Conservation (phyloP, 2,329 filamentous ascomycete genomes). For the Conoideocrella luteorostrata region DNA sequence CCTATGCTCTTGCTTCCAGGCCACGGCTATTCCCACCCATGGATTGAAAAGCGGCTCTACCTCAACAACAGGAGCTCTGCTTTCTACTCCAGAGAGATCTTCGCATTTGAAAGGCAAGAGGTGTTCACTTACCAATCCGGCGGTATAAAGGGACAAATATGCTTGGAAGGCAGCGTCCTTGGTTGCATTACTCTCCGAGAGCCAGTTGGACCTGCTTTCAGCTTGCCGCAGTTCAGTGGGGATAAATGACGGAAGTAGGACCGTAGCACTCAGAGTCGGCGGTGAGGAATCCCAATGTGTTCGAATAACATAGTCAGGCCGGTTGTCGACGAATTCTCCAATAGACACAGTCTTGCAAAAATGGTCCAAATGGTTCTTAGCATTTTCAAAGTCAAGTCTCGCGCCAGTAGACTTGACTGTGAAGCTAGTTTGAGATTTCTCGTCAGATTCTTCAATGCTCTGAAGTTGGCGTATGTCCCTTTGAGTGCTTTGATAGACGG, state of each 20-base stretch:
- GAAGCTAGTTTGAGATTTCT: constrained; percentile 21
- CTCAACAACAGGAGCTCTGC: constrained; percentile 26
- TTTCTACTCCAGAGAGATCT: constrained; percentile 32
- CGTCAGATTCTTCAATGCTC: constrained; percentile 38
- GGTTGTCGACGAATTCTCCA: constrained; percentile 53
- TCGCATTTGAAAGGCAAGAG: constrained; percentile 57
- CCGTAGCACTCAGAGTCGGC: constrained; percentile 45
- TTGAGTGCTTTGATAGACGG: constrained; percentile 59
- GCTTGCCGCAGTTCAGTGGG: constrained; percentile 33
- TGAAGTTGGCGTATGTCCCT: constrained; percentile 41
- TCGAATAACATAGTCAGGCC: constrained; percentile 61
- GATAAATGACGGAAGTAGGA: constrained; percentile 66
- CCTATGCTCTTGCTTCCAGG: constrained; percentile 29
- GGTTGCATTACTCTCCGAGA: constrained; percentile 62
- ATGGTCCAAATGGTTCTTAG: constrained; percentile 70
- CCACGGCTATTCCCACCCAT: constrained; percentile 37
- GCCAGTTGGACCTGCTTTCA: constrained; percentile 45
- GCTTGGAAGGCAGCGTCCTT: constrained; percentile 82
- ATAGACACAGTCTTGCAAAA: constrained; percentile 63
- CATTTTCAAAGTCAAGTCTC: constrained; percentile 64
- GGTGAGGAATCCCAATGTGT: constrained; percentile 23
- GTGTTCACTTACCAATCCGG: constrained; percentile 69
- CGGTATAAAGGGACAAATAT: constrained; percentile 62
- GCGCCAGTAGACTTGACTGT: constrained; percentile 46
- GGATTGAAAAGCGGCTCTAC: constrained; percentile 37